Conservation (phyloP, 2,329 filamentous ascomycete species). For the Pestalotiopsis sp. region DNA sequence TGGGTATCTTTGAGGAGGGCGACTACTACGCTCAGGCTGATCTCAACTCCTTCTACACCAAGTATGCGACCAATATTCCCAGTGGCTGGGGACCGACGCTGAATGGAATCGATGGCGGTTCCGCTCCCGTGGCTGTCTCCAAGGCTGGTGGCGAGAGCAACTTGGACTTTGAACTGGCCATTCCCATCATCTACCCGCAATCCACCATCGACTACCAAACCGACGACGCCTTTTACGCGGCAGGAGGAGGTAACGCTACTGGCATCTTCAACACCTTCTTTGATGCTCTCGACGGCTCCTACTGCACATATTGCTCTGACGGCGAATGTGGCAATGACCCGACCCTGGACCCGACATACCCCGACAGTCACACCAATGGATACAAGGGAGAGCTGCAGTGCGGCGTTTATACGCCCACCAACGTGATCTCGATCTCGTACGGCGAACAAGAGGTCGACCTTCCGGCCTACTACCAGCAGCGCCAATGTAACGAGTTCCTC, state of each 20-base stretch:
- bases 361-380: conserved; percentile 39
- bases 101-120: conserved; percentile 7
- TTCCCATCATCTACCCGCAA: conserved; percentile 42
- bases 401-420: conserved; percentile 44
- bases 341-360: conserved; percentile 32
- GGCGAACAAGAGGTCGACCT: conserved; percentile 52
- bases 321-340: conserved; percentile 26
- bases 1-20: conserved; percentile 36
- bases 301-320: conserved; percentile 25
- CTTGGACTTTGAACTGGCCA: conserved; percentile 44
- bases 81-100: not conserved
- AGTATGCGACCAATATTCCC: not conserved
- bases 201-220: conserved; percentile 38
- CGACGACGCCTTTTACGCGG: conserved; percentile 36
- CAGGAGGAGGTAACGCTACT: conserved; percentile 20
- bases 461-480: conserved; percentile 46
- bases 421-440: conserved; percentile 58
- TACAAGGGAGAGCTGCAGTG: conserved; percentile 47
- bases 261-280: conserved; percentile 56
- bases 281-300: conserved; percentile 24
- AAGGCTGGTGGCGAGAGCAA: conserved; percentile 58
- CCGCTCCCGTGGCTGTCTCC: conserved; percentile 49
- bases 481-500: conserved; percentile 56
- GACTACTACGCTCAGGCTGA: conserved; percentile 38
- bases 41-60: conserved; percentile 32